These are phyloP conservation scores for Ustilago loliicola DNA, from an alignment of 1,284 basidiomycete genomes.

Conservation along the genomic window DNA sequence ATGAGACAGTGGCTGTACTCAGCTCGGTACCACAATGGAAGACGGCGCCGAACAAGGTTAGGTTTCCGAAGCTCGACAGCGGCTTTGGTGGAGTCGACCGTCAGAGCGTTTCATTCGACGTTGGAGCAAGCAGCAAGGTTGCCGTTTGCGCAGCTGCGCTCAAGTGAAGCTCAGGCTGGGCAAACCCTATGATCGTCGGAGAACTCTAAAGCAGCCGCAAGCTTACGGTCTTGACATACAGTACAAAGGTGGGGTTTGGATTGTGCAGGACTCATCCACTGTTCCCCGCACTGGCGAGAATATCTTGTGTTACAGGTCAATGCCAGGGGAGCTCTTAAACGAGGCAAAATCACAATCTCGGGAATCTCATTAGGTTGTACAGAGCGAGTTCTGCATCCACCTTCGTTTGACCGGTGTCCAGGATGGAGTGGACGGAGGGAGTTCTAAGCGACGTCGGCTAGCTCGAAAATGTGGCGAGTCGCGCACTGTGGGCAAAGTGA, in stretches of 20 bases:
- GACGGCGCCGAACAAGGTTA: slow-evolving; percentile 3
- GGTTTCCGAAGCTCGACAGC: slow-evolving; percentile 7
- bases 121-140: neutral
- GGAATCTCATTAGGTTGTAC: slow-evolving; percentile 1
- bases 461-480: slow-evolving; percentile 1
- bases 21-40: neutral
- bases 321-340: neutral
- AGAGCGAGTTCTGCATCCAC: neutral
- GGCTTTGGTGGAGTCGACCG: neutral
- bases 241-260: neutral
- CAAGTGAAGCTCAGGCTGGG: neutral
- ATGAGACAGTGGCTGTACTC: slow-evolving; percentile 2
- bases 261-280: neutral
- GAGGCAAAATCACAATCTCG: slow-evolving; percentile 6
- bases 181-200: slow-evolving; percentile 16
- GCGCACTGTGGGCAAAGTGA: neutral
- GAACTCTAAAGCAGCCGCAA: slow-evolving; percentile 9
- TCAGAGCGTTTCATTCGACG: neutral
- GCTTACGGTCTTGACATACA: neutral
- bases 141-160: slow-evolving; percentile 13
- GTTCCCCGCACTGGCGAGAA: neutral
- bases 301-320: neutral
- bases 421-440: neutral
- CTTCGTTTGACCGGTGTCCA: slow-evolving; percentile 7
- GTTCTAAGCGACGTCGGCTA: slow-evolving; percentile 20